Base-by-base conservation (phyloP, 2,329 filamentous ascomycete species). In the Tolypocladium inflatum region DNA sequence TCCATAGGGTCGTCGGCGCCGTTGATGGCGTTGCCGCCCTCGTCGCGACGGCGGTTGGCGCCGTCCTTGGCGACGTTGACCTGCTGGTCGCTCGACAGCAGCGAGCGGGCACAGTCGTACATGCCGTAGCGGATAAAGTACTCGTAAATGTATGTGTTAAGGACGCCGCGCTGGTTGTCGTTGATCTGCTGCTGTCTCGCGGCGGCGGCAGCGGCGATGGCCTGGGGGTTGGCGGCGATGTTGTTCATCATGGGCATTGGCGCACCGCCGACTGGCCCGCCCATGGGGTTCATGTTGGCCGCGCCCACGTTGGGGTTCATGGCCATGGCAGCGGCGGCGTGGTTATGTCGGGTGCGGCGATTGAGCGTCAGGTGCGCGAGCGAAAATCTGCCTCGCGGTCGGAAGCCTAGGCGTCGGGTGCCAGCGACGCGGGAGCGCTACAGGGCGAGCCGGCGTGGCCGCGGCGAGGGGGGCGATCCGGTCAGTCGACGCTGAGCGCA, bases 61-160 rank as follows among this genome's bases (percentile, higher is more conserved):
- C 84, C 88, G 58, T 87, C 86, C 67, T 89, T 89, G 57, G 79
- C 75, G 51, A 86, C 77, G 65, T 86, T 88, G 62, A 90, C 76
- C 59, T 80, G 84, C 68, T 88, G 80, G 63, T 88, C 83, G 71
- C 82, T 80, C 51, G 82, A 79, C 58, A 90, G 75, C 60, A 96
- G 79, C 54, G 86, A 82, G 65, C 90, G 85, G 63, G 94, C 94
- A 70, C 89, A 88, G 63, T 94, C 89, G 69, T 83, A 88, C 81
- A 96, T 90, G 65, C 86, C 83, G 71, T 91, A 89, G 68, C 89
- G 90, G 64, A 97, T 78, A 63, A 97, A 93, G 72, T 94, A 93
- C 69, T 94, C 90, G 79, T 93, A 94, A 64, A 94, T 94, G 72
- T 92, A 92, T 23, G 90, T 93, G 75, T 93, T 92, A 55, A 94